phyloP scores from a whole-genome alignment of 2,329 filamentous ascomycete species.

The Fusarium torreyae region DNA sequence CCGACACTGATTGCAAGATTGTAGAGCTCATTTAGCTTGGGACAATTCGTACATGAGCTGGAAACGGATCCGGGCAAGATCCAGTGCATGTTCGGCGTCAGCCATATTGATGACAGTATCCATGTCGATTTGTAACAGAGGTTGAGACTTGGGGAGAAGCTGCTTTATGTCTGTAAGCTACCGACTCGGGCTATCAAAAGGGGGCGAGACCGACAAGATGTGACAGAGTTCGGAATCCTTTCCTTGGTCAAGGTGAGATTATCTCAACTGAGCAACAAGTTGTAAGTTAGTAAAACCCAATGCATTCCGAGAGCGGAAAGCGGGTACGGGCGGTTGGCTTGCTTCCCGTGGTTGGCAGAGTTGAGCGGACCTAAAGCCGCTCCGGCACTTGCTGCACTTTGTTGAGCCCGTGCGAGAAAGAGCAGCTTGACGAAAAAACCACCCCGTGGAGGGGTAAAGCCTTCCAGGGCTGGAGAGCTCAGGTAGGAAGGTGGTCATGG shows the following conservation, averaged over 20 bases:
- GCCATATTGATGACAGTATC: conserved; percentile 91
- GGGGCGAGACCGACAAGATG: neutral
- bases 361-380: conserved; percentile 16
- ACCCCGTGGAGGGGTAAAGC: conserved; percentile 32
- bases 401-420: conserved; percentile 30
- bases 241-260: conserved; percentile 3
- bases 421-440: conserved; percentile 15
- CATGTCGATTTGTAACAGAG: conserved; percentile 67
- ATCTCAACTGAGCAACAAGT: conserved; percentile 15
- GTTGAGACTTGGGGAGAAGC: conserved; percentile 11
- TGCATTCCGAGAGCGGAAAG: conserved; percentile 15
- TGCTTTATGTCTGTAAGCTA: neutral
- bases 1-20: neutral
- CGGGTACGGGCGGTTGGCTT: conserved; percentile 18
- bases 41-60: conserved; percentile 81
- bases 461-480: conserved; percentile 17
- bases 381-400: conserved; percentile 41
- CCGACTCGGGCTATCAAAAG: neutral
- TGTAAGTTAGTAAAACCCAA: conserved; percentile 18
- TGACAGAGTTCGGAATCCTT: neutral
- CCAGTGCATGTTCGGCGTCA: conserved; percentile 86
- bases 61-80: conserved; percentile 92
- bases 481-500: conserved; percentile 19
- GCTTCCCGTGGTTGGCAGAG: conserved; percentile 7
- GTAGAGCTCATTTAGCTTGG: neutral